Conservation (phyloP, 352 stramenopile genomes). For the Globisporangium cylindrosporum region DNA sequence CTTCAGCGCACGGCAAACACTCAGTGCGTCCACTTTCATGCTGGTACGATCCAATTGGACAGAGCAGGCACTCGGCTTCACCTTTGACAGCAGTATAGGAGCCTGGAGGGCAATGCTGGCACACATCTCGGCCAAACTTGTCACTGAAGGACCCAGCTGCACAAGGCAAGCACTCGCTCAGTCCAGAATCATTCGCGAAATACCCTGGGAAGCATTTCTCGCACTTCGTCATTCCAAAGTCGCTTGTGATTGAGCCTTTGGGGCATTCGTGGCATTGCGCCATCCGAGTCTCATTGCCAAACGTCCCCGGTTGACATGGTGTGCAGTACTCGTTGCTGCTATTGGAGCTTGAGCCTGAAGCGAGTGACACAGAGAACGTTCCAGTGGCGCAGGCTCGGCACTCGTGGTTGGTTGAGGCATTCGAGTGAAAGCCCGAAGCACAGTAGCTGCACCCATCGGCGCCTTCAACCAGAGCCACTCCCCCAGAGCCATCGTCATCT, state of each 20-base stretch:
- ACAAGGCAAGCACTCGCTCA: conserved; percentile 37
- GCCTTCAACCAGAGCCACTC: conserved; percentile 15
- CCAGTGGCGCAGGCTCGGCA: conserved; percentile 40
- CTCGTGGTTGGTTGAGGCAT: conserved; percentile 36
- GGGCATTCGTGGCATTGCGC: conserved; percentile 32
- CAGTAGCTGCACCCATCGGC: conserved; percentile 32
- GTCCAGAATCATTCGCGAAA: conserved; percentile 27
- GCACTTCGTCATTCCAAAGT: conserved; percentile 15
- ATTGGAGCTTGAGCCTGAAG: background rate
- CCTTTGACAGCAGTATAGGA: conserved; percentile 29
- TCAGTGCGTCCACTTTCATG: conserved; percentile 19
- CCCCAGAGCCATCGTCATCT: background rate
- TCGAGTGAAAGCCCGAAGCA: conserved; percentile 37
- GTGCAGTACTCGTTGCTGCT: conserved; percentile 23
- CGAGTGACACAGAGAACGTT: conserved; percentile 13
- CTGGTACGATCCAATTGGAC: conserved; percentile 41
- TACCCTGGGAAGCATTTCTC: conserved; percentile 21
- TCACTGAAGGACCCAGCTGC: conserved; percentile 35
- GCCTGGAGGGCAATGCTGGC: conserved; percentile 27
- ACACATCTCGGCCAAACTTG: conserved; percentile 24
- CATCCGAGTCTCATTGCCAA: conserved; percentile 30
- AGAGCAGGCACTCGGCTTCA: conserved; percentile 46
- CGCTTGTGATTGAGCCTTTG: conserved; percentile 18
- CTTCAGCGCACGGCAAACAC: conserved; percentile 39
- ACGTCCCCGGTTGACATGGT: conserved; percentile 45